phyloP scores from a whole-genome alignment of 371 early-diverging fungal genomes.

The Chytridiales sp. region DNA sequence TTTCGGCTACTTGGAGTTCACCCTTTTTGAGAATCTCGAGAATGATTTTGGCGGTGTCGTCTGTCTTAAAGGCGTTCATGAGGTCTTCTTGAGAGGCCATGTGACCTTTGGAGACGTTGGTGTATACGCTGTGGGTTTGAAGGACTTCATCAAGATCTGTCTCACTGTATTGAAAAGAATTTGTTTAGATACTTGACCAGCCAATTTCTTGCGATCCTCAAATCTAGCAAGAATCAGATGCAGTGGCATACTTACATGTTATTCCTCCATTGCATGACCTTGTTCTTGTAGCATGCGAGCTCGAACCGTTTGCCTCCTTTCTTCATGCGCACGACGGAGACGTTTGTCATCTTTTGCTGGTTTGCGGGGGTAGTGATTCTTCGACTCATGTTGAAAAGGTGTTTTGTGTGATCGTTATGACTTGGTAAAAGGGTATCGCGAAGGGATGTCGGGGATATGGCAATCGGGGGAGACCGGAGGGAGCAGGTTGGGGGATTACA shows the following conservation, averaged over 20 bases:
- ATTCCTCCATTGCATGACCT: conserved; percentile 94
- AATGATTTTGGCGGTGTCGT: conserved; percentile 77
- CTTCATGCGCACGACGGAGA: conserved; percentile 90
- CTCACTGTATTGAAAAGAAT: conserved; percentile 65
- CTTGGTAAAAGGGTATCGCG: no score
- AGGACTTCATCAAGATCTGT: conserved; percentile 95
- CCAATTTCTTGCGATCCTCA: not conserved
- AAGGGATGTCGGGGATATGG: no score
- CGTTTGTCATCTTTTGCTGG: conserved; percentile 76
- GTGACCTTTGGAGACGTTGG: conserved; percentile 92
- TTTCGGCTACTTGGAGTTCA: conserved; percentile 93
- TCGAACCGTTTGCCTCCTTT: conserved; percentile 97
- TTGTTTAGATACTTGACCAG: not conserved
- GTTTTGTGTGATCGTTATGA: no score
- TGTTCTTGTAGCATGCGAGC: conserved; percentile 98
- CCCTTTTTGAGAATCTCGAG: conserved; percentile 87
- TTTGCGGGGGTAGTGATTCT: conserved; percentile 26
- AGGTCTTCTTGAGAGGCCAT: conserved; percentile 86
- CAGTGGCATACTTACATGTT: conserved; percentile 67
- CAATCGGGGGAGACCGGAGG: no score
- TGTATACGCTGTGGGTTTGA: conserved; percentile 88
- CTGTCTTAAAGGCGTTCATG: conserved; percentile 82
- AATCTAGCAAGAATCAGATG: not conserved
- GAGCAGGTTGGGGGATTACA: no score
- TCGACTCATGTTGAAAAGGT: no score